Percentiles rank a stretch among this genome's conserved stretches.
phyloP scores from a whole-genome alignment of 495 filamentous ascomycete species.

The Penicillium cinerascens region DNA sequence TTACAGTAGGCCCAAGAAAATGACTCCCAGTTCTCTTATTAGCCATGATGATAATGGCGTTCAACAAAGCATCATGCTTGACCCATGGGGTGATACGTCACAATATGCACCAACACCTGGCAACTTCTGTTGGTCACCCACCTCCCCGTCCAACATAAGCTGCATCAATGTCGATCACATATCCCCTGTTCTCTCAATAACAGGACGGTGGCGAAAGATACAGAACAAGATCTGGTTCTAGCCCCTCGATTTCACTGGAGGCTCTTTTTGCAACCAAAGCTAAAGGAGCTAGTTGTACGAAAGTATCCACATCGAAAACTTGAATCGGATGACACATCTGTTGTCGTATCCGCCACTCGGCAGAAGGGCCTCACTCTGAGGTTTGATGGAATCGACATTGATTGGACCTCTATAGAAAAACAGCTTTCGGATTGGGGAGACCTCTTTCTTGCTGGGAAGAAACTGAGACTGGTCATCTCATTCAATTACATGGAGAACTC shows the following conservation, averaged over 20 bases:
- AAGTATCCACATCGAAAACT: conserved; percentile 13
- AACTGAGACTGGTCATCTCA: conserved; percentile 11
- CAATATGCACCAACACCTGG: conserved; percentile 2
- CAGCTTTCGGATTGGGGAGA: conserved; percentile 11
- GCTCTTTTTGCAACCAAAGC: conserved; percentile 13
- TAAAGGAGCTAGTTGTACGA: conserved; percentile 6
- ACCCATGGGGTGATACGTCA: conserved; percentile 7
- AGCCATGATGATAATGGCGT: conserved; percentile 10
- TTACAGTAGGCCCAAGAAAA: conserved; percentile 7
- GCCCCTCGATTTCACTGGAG: conserved; percentile 17
- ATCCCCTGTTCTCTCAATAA: conserved; percentile 30
- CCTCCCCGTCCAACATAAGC: background rate
- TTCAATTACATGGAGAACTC: conserved; percentile 11
- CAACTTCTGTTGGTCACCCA: background rate
- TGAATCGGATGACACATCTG: conserved; percentile 14
- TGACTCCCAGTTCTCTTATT: conserved; percentile 14
- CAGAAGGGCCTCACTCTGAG: conserved; percentile 9
- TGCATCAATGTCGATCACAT: background rate
- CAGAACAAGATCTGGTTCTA: conserved; percentile 31
- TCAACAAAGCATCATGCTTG: conserved; percentile 5
- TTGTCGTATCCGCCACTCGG: conserved; percentile 13
- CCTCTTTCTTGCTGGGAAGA: conserved; percentile 15
- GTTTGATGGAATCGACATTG: conserved; percentile 10
- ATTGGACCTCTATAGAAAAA: conserved; percentile 16
- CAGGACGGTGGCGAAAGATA: conserved; percentile 30